Base-by-base conservation (phyloP, 2,329 filamentous ascomycete genomes). In the Incumbomyces delicatus region DNA sequence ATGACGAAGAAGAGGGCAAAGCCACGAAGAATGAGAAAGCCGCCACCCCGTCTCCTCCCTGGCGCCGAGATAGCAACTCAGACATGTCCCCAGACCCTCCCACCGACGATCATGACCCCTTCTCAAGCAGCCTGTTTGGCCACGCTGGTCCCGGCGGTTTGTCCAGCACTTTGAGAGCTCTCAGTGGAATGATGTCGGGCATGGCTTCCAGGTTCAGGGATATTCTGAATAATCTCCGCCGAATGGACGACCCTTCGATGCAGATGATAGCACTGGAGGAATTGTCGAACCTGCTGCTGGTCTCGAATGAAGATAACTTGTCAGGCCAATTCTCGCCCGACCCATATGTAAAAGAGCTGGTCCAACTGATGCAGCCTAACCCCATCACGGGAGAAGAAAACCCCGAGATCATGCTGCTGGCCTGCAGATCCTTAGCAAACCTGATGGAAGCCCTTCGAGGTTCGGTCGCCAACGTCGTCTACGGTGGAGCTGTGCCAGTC, bases 261-360 rank as follows among this genome's bases (percentile, higher is more conserved):
- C 94, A 98, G 68, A 74, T 95, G 55, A 88, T 95, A 59, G 92
- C 90, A 22, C 71, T 98, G 27, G 87, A 94, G 64, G 90, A 96
- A 57, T 73, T 98, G 6, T 95, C 90, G 0, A 89, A 98, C 65
- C 82, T 96, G 45, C 72, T 98, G 4, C 73, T 98, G 27, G 86
- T 98, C 32, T 95, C 90, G 10, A 96, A 92, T 56, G 92, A 98
- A 66, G 92, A 98, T 62, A 95, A 94, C 55, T 75, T 98, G 10
- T 87, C 90, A 1, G 92, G 92, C 3, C 87, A 95, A 60, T 96
- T 98, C 63, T 87, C 87, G 1, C 87, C 92, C 2, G 92, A 98
- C 66, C 78, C 86, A 7, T 96, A 92, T 61, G 87, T 98, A 47
- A 95, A 95, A 67, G 92, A 98, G 66, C 73, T 98, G 44, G 88